Evolutionary conservation across 768 basidiomycete species (phyloP).

Genomic region (Suillus subalutaceus): DNA sequence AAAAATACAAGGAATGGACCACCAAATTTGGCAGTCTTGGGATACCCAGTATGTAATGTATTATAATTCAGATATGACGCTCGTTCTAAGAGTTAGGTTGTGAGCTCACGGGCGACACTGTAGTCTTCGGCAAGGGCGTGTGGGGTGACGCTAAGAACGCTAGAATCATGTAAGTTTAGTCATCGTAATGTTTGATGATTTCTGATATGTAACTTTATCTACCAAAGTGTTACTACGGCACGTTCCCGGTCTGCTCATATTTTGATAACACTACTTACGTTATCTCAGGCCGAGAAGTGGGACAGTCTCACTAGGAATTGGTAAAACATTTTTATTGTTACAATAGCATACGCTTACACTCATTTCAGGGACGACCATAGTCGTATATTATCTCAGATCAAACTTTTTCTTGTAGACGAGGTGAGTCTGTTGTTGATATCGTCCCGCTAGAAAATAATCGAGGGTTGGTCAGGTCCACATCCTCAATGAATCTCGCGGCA

Average conservation of each 20-base stretch:
- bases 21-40: slow-evolving; percentile 77
- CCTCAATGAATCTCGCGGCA: slow-evolving; percentile 87
- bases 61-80: not conserved
- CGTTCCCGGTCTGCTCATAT: slow-evolving; percentile 18
- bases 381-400: slow-evolving; percentile 69
- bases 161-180: slow-evolving; percentile 68
- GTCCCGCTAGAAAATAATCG: not conserved
- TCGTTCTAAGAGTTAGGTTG: slow-evolving; percentile 52
- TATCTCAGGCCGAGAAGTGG: slow-evolving; percentile 88
- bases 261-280: slow-evolving; percentile 2
- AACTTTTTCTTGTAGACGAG: slow-evolving; percentile 90
- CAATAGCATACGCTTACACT: slow-evolving; percentile 10
- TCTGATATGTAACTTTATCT: slow-evolving; percentile 9
- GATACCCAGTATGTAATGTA: slow-evolving; percentile 61
- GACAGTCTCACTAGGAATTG: slow-evolving; percentile 91
- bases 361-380: slow-evolving; percentile 58
- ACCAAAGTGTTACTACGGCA: slow-evolving; percentile 75
- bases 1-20: slow-evolving; percentile 84
- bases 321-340: slow-evolving; percentile 40
- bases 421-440: slow-evolving; percentile 39
- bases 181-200: not conserved
- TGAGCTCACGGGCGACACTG: slow-evolving; percentile 92
- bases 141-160: slow-evolving; percentile 79
- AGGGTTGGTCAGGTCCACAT: slow-evolving; percentile 73
- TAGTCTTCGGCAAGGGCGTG: slow-evolving; percentile 59